phyloP scores from a whole-genome alignment of 2,329 filamentous ascomycete species.

The Sordariomycetes sp. region DNA sequence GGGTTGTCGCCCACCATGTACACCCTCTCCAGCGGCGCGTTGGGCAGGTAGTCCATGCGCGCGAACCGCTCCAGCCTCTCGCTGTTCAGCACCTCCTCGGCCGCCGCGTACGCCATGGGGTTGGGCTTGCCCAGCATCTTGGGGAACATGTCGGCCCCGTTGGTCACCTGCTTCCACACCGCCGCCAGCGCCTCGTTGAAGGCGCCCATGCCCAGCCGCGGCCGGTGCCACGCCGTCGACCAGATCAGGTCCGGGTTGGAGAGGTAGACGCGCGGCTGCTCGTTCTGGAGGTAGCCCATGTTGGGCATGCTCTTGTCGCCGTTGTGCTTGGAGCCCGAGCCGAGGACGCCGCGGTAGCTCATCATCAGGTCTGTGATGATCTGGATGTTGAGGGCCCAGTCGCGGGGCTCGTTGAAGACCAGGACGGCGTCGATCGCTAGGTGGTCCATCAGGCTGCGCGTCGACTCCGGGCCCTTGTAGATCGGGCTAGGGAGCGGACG shows the following conservation, averaged over 20 bases:
- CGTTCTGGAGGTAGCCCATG: constrained; percentile 70
- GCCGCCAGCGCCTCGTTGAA: constrained; percentile 77
- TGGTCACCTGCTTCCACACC: constrained; percentile 65
- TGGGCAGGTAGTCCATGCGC: constrained; percentile 6
- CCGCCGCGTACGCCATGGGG: constrained; percentile 68
- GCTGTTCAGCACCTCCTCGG: constrained; percentile 59
- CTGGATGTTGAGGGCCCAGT: constrained; percentile 88
- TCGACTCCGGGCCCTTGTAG: constrained; percentile 25
- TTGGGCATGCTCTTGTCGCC: constrained; percentile 54
- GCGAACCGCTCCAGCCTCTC: constrained; percentile 43
- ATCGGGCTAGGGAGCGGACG: constrained; percentile 45
- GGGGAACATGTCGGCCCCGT: constrained; percentile 47
- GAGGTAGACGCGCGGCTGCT: constrained; percentile 74
- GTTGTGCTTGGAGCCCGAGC: constrained; percentile 68
- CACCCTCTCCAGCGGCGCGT: constrained; percentile 52
- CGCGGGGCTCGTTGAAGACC: constrained; percentile 90
- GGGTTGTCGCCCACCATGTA: constrained; percentile 95
- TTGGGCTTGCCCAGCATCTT: constrained; percentile 78
- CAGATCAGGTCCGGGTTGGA: constrained; percentile 86
- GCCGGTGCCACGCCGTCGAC: constrained; percentile 75
- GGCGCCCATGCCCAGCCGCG: constrained; percentile 82
- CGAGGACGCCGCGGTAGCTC: constrained; percentile 67
- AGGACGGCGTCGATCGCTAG: constrained; percentile 77
- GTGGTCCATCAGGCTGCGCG: constrained; percentile 30
- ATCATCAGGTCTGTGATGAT: constrained; percentile 75